These are phyloP conservation scores for Dactylis glomerata DNA, from an alignment of 176 grass and related monocot genomes.

Conservation along the genomic window DNA sequence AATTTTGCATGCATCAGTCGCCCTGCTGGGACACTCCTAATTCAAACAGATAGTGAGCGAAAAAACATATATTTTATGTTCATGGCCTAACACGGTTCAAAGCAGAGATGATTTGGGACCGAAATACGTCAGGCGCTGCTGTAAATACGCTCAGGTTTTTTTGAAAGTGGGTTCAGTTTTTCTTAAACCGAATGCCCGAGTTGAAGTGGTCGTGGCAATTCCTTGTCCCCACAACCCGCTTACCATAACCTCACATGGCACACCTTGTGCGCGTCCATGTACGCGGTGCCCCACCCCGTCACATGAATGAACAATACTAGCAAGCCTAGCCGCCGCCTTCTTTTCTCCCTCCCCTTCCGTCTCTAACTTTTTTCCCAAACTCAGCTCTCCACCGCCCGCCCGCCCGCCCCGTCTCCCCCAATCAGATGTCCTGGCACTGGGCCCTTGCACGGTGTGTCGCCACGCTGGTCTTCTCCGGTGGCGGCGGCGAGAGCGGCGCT, in stretches of 20 bases:
- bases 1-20: too few species aligned
- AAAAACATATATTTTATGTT: too few species aligned
- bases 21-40: too few species aligned
- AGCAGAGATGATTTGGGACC: too few species aligned
- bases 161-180: too few species aligned
- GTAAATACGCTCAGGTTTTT: too few species aligned
- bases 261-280: slow-evolving; percentile 1
- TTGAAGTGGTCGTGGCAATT: neutral
- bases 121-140: too few species aligned
- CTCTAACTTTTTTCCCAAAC: slow-evolving; percentile 46
- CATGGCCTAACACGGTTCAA: too few species aligned
- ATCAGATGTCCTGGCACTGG: slow-evolving; percentile 52
- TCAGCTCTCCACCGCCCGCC: neutral
- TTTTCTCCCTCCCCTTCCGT: neutral
- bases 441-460: slow-evolving; percentile 38
- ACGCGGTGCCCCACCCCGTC: neutral
- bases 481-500: neutral
- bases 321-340: neutral
- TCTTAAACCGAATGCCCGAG: too few species aligned
- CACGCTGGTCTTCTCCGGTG: neutral
- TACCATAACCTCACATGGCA: neutral
- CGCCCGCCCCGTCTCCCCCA: too few species aligned
- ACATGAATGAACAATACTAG: neutral
- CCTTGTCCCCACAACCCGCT: neutral
- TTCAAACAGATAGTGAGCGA: too few species aligned